Percentiles rank a stretch among this genome's conserved stretches.
phyloP scores from a whole-genome alignment of 495 filamentous ascomycete genomes.

The Parachaetomium inaequale region DNA sequence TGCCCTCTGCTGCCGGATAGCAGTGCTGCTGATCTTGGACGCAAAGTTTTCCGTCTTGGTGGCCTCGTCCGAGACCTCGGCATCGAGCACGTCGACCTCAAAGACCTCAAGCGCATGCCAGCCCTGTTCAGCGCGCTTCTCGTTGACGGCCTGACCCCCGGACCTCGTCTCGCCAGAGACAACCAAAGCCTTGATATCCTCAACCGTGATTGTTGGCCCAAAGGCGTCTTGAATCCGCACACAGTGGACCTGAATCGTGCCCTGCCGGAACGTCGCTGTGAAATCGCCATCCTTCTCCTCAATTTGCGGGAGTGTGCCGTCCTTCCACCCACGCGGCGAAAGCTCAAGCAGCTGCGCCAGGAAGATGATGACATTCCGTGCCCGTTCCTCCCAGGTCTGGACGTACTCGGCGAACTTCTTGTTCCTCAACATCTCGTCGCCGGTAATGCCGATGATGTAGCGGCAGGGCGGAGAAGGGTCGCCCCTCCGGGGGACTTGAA shows the following conservation, averaged over 20 bases:
- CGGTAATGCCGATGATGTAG: conserved; percentile 82
- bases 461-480: conserved; percentile 37
- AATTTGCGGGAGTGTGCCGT: conserved; percentile 15
- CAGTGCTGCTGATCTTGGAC: conserved; percentile 87
- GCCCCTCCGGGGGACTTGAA: conserved; percentile 49
- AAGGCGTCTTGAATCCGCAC: conserved; percentile 84
- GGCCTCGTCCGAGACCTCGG: conserved; percentile 44
- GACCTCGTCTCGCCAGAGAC: conserved; percentile 85
- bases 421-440: conserved; percentile 75
- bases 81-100: conserved; percentile 87
- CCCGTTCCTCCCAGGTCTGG: conserved; percentile 72
- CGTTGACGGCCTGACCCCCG: conserved; percentile 81
- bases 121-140: conserved; percentile 69
- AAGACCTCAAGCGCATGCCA: conserved; percentile 76
- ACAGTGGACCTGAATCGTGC: conserved; percentile 57
- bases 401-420: conserved; percentile 83
- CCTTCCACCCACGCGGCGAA: conserved; percentile 39
- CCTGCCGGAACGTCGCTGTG: conserved; percentile 41
- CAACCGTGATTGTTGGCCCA: conserved; percentile 85
- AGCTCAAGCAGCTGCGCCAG: conserved; percentile 64
- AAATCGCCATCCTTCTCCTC: conserved; percentile 37
- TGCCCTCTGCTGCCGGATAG: conserved; percentile 49
- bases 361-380: conserved; percentile 64
- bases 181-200: conserved; percentile 72
- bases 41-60: conserved; percentile 58